A percentile compares a stretch with the other conserved stretches of the same genome.
Conservation (phyloP, 2,329 filamentous ascomycete species). For the Microdochium bolleyi region DNA sequence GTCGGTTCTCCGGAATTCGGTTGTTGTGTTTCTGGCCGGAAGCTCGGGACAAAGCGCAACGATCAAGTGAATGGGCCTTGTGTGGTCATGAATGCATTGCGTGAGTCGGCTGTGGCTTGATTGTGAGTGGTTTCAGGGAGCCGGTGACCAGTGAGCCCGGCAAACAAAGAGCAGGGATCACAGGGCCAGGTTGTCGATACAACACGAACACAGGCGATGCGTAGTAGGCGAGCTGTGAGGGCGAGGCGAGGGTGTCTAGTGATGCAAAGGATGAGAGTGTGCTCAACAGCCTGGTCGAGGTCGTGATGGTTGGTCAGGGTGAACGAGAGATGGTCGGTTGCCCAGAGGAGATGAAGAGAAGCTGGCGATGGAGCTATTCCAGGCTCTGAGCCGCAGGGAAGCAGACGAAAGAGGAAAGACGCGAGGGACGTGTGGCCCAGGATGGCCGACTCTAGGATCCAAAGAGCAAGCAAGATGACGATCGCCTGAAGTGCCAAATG, state of each 20-base stretch:
- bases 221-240: not conserved
- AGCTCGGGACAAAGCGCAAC: not conserved
- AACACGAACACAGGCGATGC: not conserved
- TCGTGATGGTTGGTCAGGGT: not conserved
- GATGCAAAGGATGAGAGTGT: not conserved
- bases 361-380: not conserved
- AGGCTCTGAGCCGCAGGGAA: not conserved
- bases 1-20: not conserved
- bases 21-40: not conserved
- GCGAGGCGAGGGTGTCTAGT: not conserved
- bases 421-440: not conserved
- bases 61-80: not conserved
- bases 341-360: not conserved
- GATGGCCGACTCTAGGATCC: not conserved
- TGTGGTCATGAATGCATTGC: not conserved
- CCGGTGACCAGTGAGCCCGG: not conserved
- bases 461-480: not conserved
- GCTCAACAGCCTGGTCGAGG: not conserved
- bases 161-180: not conserved
- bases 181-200: too few species aligned
- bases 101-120: not conserved
- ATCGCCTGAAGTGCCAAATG: not conserved
- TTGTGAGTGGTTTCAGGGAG: not conserved
- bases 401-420: not conserved
- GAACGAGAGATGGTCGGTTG: not conserved